Base-by-base conservation (phyloP, 441 rosid species). In the Capsella rubella region DNA sequence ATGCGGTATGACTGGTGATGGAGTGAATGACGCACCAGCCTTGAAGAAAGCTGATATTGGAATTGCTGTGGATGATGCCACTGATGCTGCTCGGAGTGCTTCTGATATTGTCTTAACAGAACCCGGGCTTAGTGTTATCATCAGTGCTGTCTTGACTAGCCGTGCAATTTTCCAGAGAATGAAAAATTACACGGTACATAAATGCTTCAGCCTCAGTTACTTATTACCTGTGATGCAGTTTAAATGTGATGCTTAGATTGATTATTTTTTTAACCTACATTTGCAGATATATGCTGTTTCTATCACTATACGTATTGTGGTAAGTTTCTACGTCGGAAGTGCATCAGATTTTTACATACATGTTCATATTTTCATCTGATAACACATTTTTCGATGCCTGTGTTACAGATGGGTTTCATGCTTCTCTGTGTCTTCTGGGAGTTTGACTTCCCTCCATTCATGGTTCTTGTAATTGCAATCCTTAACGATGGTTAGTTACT, bases 1-100 rank as follows among this genome's bases (percentile, higher is more conserved):
- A 13, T 72, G 84, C 11, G 84, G 93, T 67, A 82, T 86, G 84
- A 85, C 89, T 18, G 93, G 87, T 42, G 83, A 86, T 69, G 89
- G 89, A 59, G 87, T 88, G 15, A 88, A 86, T 53, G 89, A 85
- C 8, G 89, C 90, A 13, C 87, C 89, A 8, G 89, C 89, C 6
- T 43, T 88, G 27, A 86, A 86, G 82, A 86, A 79, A 72, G 89
- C 90, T 51, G 87, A 88, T 62, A 86, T 83, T 52, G 92, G 89
- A 27, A 88, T 86, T 14, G 90, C 87, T 64, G 87, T 86, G 29
- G 87, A 83, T n/a, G 82, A 86, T 77, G 81, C 87, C 0, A 82
- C 85, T 9, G 89, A 85, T 52, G 90, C 87, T 15, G 90, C 89
- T 40, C 73, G 80, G 2, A 32, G 89, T 64, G 90, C 90, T 71